Percentiles rank a stretch among this genome's conserved stretches.
Evolutionary conservation across 2,329 filamentous ascomycete genomes (phyloP).

Genomic region (Fusarium siculi): DNA sequence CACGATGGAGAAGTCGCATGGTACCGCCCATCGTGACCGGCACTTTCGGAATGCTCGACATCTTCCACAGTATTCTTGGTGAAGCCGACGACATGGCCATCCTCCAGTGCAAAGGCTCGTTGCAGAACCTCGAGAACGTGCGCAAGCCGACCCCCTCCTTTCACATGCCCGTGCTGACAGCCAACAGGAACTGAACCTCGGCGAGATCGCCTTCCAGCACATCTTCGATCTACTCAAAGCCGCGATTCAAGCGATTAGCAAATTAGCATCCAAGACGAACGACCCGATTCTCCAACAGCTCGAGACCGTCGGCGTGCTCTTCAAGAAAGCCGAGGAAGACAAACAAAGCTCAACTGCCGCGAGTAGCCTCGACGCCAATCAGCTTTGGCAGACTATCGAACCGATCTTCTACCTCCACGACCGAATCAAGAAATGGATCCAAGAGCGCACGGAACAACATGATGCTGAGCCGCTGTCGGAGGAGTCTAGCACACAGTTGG

Average conservation of each 20-base stretch:
- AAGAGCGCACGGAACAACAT: constrained; percentile 70
- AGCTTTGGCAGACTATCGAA: constrained; percentile 86
- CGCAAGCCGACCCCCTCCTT: background rate
- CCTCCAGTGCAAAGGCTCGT: constrained; percentile 63
- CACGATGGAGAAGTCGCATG: constrained; percentile 60
- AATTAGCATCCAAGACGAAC: constrained; percentile 37
- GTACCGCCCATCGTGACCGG: constrained; percentile 77
- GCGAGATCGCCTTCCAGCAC: constrained; percentile 50
- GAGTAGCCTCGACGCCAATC: constrained; percentile 34
- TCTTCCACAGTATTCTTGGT: constrained; percentile 71
- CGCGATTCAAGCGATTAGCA: constrained; percentile 40
- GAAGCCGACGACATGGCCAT: constrained; percentile 65
- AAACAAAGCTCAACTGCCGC: constrained; percentile 18
- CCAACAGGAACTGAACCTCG: constrained; percentile 71
- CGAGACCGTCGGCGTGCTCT: constrained; percentile 41
- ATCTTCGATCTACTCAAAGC: constrained; percentile 43
- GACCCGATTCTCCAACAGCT: constrained; percentile 43
- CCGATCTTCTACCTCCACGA: constrained; percentile 74
- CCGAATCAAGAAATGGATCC: constrained; percentile 60
- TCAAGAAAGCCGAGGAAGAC: constrained; percentile 41
- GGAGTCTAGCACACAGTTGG: constrained; percentile 37
- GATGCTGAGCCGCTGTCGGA: constrained; percentile 29
- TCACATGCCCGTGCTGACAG: constrained; percentile 5
- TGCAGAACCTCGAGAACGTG: constrained; percentile 73
- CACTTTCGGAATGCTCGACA: constrained; percentile 66